Percentiles rank a stretch among this genome's conserved stretches.
Evolutionary conservation across 331 rosid genomes (phyloP).

Genomic region (Quercus tomentella): DNA sequence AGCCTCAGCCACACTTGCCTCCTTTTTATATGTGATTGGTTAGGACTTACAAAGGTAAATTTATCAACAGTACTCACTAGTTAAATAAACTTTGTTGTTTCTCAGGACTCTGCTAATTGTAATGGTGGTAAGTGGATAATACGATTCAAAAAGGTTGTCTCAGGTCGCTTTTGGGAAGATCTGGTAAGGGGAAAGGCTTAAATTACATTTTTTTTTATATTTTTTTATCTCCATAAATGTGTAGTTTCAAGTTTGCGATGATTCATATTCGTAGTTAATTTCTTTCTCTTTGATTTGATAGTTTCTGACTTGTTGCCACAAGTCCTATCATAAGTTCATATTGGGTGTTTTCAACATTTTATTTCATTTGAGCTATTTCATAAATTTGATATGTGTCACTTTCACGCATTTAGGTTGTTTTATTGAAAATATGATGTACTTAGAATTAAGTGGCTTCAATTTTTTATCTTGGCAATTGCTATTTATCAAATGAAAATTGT

Average conservation of each 20-base stretch:
- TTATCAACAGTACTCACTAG: neutral
- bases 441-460: neutral
- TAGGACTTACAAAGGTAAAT: neutral
- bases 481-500: neutral
- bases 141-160: conserved; percentile 80
- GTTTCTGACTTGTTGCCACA: neutral
- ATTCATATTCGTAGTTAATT: neutral
- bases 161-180: conserved; percentile 98
- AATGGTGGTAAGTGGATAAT: conserved; percentile 97
- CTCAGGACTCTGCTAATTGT: conserved; percentile 95
- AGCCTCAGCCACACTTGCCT: too few species aligned
- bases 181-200: conserved; percentile 48
- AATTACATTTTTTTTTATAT: neutral
- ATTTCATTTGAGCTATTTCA: neutral
- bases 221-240: neutral
- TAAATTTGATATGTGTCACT: neutral
- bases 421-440: neutral
- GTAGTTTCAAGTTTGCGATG: neutral
- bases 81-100: neutral
- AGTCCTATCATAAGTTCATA: neutral
- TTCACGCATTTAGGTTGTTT: neutral
- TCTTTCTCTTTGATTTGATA: neutral
- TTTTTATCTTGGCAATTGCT: neutral
- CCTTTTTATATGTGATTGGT: neutral
- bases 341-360: neutral